A percentile compares a stretch with the other conserved stretches of the same genome.
These are phyloP conservation scores for Spirogloea muscicola DNA, from an alignment of 139 green algal species.

Conservation along the genomic window DNA sequence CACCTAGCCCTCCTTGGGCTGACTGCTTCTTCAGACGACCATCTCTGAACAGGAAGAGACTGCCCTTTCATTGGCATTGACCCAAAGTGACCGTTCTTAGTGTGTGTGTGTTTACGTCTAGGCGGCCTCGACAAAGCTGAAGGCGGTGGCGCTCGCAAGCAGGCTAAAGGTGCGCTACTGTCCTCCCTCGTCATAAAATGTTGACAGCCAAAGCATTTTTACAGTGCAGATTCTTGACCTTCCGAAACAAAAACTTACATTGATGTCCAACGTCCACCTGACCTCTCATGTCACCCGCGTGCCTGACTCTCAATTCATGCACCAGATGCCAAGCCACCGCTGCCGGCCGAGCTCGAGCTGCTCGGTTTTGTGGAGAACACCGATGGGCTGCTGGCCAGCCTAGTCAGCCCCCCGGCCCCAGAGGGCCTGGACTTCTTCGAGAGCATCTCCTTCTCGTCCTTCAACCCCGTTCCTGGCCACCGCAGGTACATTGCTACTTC, in stretches of 20 bases:
- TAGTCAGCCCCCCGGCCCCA: too few relatives aligned
- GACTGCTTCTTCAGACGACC: too few relatives aligned
- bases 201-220: too few relatives aligned
- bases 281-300: too few relatives aligned
- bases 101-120: not conserved
- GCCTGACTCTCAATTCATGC: too few relatives aligned
- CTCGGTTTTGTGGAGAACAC: not conserved
- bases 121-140: slow-evolving; percentile 1
- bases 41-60: too few relatives aligned
- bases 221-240: not conserved
- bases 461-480: slow-evolving; percentile 37
- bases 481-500: slow-evolving; percentile 37
- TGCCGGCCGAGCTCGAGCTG: slow-evolving; percentile 24
- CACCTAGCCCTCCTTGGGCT: too few relatives aligned
- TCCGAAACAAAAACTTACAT: too few relatives aligned
- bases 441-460: slow-evolving; percentile 40
- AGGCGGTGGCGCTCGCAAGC: not conserved
- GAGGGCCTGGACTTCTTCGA: slow-evolving; percentile 6
- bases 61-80: not conserved
- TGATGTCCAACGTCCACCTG: too few relatives aligned
- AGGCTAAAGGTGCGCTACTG: not conserved
- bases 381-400: not conserved
- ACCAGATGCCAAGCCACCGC: not conserved
- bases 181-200: too few relatives aligned
- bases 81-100: not conserved